Percentiles rank a stretch among this genome's conserved stretches.
Conservation (phyloP, 345 rosid genomes). For the Syzygium oleosum region DNA sequence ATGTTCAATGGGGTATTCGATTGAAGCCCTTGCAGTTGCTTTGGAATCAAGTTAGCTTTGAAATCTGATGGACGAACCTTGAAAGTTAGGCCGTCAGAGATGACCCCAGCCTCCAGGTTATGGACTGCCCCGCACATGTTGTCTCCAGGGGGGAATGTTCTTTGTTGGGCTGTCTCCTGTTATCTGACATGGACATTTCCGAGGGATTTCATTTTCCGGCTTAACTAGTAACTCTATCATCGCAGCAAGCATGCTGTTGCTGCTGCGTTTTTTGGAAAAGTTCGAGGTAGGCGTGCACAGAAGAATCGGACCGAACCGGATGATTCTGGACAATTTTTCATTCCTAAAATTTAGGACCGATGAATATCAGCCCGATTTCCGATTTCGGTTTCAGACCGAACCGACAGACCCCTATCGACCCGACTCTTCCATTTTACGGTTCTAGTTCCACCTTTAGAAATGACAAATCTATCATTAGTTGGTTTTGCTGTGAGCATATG, state of each 20-base stretch:
- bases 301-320: background rate
- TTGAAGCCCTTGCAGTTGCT: background rate
- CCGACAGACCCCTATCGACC: background rate
- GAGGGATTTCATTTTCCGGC: background rate
- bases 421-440: no score
- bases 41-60: background rate
- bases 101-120: background rate
- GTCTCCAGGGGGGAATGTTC: background rate
- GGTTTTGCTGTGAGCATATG: fast-evolving
- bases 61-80: background rate
- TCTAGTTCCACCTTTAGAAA: no score
- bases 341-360: no score
- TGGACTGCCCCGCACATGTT: background rate
- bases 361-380: background rate
- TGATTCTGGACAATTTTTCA: fast-evolving
- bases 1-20: background rate
- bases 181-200: background rate
- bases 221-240: background rate
- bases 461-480: no score
- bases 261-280: background rate
- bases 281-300: background rate
- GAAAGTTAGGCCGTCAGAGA: background rate
- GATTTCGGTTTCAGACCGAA: fast-evolving
- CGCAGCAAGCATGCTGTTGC: background rate
- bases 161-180: background rate